phyloP scores from a whole-genome alignment of 83 land plant species.

The Isoetes engelmannii region DNA sequence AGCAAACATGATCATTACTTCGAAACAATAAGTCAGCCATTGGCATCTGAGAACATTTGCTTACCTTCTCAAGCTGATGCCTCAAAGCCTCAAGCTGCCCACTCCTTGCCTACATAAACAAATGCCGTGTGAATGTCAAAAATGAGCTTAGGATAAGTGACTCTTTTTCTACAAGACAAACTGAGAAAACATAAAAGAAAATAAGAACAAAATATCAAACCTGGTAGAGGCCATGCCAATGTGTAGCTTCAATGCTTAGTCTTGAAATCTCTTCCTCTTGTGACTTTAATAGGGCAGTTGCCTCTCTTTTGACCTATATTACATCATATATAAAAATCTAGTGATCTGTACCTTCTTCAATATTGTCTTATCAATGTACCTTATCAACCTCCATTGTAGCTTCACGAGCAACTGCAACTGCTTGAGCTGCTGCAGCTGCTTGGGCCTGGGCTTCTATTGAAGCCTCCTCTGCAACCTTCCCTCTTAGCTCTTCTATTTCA shows the following conservation, averaged over 20 bases:
- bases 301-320: slow-evolving; percentile 30
- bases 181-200: too few species aligned
- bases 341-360: not conserved
- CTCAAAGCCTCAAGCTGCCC: slow-evolving; percentile 21
- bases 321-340: too few species aligned
- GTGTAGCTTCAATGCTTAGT: slow-evolving; percentile 27
- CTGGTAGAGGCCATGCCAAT: slow-evolving; percentile 14
- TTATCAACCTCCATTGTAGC: slow-evolving; percentile 39
- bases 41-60: too few species aligned
- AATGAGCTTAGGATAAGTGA: too few species aligned
- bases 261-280: slow-evolving; percentile 30
- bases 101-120: slow-evolving; percentile 26
- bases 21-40: too few species aligned
- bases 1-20: too few species aligned
- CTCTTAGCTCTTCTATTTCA: slow-evolving; percentile 27
- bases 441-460: slow-evolving; percentile 26
- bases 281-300: slow-evolving; percentile 25
- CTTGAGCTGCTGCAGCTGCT: slow-evolving; percentile 27
- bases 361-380: slow-evolving; percentile 8
- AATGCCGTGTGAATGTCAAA: too few species aligned
- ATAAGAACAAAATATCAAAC: slow-evolving; percentile 4
- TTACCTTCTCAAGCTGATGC: slow-evolving; percentile 27
- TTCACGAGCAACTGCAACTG: slow-evolving; percentile 33
- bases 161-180: too few species aligned
- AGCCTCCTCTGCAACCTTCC: slow-evolving; percentile 23